Base-by-base conservation (phyloP, 108 stramenopile species). In the Nannochloropsis granulata region DNA sequence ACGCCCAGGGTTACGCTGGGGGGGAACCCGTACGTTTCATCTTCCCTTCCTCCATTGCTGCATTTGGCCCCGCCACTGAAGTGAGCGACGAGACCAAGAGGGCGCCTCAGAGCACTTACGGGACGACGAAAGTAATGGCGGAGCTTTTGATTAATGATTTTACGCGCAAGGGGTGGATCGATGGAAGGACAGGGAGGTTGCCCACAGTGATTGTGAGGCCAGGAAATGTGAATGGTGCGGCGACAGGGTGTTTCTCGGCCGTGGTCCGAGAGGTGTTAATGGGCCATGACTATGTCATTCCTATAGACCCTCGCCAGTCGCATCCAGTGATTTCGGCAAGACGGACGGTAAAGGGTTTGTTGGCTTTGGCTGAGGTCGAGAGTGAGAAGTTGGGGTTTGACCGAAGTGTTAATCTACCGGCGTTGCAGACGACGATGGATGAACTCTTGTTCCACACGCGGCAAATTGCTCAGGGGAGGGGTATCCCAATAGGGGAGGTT, bases 1-100 rank as follows among this genome's bases (percentile, higher is more conserved):
- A 82, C 78, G 78, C 83, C 16, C 80, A 82, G 46, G 82, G 83
- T 23, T 13, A 43, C 23, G 44, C 83, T 12, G 86, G 86, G 26
- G 82, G 82, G 43, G 80, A 79, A 45, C 86, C 86, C n/a, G 56
- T 71, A 12, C 83, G 86, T 44, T 86, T 86, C 21, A 82, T 86
- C 34, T 86, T 86, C 82, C 82, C 86, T 2, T 83, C 82, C 82
- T 86, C 86, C 21, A 83, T 86, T 82, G 86, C 86, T 44, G 86
- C 86, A 9, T 86, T 86, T 44, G 86, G 86, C 19, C 82, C 82
- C 43, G 82, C 44, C 34, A 26, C 14, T 43, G 26, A 83, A n/a
- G 86, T 86, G 16, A 42, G 19, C 16, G 86, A 86, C 43, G 82
- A 45, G 44, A 86, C 82, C 44, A 86, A 86, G 82, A 82, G 83